Conservation (phyloP, 2,329 filamentous ascomycete species). For the Botrytis porri region DNA sequence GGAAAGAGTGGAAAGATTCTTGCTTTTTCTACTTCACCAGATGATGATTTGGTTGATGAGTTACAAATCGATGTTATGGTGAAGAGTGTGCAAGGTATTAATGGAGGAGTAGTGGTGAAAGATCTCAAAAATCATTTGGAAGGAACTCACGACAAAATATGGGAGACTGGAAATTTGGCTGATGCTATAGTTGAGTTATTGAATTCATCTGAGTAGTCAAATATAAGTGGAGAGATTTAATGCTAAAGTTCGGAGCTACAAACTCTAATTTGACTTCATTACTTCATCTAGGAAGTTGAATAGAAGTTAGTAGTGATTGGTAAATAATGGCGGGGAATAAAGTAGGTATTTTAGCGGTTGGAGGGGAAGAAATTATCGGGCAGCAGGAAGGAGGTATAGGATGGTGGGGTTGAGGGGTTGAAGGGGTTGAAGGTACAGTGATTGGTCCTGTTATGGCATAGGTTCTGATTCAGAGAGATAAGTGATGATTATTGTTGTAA, state of each 20-base stretch:
- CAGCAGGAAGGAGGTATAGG: too few relatives aligned
- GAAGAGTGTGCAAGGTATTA: neutral
- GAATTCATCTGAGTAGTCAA: neutral
- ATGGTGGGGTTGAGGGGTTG: too few relatives aligned
- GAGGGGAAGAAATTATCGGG: too few relatives aligned
- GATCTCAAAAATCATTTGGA: constrained; percentile 12
- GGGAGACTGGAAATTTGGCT: constrained; percentile 8
- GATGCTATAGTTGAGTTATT: neutral
- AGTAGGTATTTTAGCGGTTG: too few relatives aligned
- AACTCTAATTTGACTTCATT: neutral
- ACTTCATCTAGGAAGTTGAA: neutral
- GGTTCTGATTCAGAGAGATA: too few relatives aligned
- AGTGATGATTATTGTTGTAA: neutral
- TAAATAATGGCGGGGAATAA: too few relatives aligned
- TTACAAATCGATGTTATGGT: constrained; percentile 33
- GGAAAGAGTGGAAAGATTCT: constrained; percentile 22
- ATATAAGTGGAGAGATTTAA: neutral
- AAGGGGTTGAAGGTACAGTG: too few relatives aligned
- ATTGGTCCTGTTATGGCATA: too few relatives aligned
- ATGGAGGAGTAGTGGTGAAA: neutral
- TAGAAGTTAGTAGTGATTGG: neutral
- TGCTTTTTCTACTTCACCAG: constrained; percentile 39
- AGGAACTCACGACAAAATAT: constrained; percentile 5
- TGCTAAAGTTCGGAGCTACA: neutral
- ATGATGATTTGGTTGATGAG: constrained; percentile 42